Evolutionary conservation across 257 asterid species (phyloP).

Genomic region (Thymus mandschuricus): DNA sequence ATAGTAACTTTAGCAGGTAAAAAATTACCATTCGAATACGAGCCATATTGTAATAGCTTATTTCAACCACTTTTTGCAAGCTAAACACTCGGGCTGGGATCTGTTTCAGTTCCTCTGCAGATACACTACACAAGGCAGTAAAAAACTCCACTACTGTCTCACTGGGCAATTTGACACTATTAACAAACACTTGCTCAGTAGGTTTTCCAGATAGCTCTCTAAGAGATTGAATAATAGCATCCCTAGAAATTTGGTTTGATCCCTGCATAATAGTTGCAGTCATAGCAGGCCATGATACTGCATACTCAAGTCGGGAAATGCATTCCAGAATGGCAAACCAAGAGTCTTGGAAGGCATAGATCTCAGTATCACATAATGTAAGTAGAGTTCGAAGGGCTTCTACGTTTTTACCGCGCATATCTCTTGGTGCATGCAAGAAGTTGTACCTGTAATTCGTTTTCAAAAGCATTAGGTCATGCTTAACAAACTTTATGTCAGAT

Average conservation of each 20-base stretch:
- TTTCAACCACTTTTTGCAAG: constrained; percentile 98
- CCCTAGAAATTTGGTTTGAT: constrained; percentile 95
- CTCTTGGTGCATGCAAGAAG: constrained; percentile 95
- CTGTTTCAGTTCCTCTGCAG: constrained; percentile 97
- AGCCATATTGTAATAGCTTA: constrained; percentile 98
- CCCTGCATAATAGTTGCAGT: constrained; percentile 97
- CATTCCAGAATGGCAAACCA: constrained; percentile 96
- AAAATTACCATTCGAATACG: constrained; percentile 96
- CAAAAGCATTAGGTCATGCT: constrained; percentile 32
- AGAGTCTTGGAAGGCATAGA: constrained; percentile 91
- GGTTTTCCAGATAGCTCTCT: constrained; percentile 96
- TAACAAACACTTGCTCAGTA: constrained; percentile 86
- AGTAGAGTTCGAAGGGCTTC: constrained; percentile 95
- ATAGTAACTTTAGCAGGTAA: constrained; percentile 30
- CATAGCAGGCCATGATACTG: constrained; percentile 88
- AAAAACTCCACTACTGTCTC: constrained; percentile 97
- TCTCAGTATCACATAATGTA: constrained; percentile 83
- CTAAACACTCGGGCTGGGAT: constrained; percentile 95
- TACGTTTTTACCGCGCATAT: constrained; percentile 93
- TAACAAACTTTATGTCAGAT: constrained; percentile 12
- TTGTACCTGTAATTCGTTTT: constrained; percentile 71
- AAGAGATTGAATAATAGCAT: constrained; percentile 83
- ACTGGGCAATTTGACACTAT: constrained; percentile 93
- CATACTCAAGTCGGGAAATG: constrained; percentile 95
- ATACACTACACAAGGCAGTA: constrained; percentile 91